These are phyloP conservation scores for Penicillium sp. DNA, from an alignment of 2,329 filamentous ascomycete species.

Conservation along the genomic window DNA sequence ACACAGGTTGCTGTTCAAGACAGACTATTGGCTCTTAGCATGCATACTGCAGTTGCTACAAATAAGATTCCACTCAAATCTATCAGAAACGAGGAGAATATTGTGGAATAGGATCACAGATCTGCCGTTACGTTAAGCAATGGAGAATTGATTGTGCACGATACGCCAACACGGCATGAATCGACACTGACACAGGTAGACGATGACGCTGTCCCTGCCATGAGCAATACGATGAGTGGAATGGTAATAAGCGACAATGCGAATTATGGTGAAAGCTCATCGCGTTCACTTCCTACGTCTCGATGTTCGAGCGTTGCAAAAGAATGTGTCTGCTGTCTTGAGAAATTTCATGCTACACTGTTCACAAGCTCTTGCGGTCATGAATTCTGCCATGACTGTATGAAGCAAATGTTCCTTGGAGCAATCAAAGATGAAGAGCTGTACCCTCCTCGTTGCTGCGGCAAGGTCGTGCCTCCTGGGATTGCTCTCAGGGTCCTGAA, in stretches of 20 bases:
- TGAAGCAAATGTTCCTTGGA: constrained; percentile 12
- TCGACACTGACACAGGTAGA: neutral
- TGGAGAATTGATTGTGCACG: neutral
- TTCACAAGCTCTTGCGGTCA: neutral
- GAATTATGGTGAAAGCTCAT: neutral
- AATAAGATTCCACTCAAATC: constrained; percentile 7
- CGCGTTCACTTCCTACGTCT: neutral
- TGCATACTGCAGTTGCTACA: constrained; percentile 4
- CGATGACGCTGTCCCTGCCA: neutral
- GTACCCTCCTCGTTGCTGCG: constrained; percentile 21
- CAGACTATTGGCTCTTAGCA: constrained; percentile 8
- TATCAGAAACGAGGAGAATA: neutral
- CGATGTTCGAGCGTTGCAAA: neutral
- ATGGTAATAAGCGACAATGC: neutral
- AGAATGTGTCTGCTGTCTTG: constrained; percentile 7
- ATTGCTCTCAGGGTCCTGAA: constrained; percentile 7
- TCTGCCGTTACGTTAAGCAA: neutral
- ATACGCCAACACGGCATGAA: neutral
- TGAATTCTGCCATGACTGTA: constrained; percentile 6
- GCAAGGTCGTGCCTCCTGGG: constrained; percentile 2
- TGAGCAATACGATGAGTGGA: constrained; percentile 7
- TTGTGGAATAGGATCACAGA: constrained; percentile 7
- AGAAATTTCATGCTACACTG: neutral
- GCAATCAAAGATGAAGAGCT: constrained; percentile 20
- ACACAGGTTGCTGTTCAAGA: constrained; percentile 1